Conservation (phyloP, 1,284 basidiomycete genomes). For the Pseudomicrostroma phylloplanum region DNA sequence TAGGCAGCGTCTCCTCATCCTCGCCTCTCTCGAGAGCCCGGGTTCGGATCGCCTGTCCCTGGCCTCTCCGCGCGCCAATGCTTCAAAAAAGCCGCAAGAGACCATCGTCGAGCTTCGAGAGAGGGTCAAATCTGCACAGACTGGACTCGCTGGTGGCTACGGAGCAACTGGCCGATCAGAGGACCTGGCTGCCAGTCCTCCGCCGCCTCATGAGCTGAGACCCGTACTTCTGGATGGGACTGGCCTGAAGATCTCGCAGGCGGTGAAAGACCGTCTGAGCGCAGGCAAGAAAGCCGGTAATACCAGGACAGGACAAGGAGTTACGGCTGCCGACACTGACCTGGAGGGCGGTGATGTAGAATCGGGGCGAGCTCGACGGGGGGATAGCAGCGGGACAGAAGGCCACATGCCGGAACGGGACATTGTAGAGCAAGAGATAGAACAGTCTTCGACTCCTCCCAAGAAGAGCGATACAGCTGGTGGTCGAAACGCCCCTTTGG, state of each 20-base stretch:
- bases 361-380: too few relatives aligned
- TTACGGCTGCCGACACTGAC: too few relatives aligned
- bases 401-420: too few relatives aligned
- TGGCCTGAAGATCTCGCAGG: slow-evolving; percentile 18
- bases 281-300: too few relatives aligned
- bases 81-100: background rate
- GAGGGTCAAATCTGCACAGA: background rate
- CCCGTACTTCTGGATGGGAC: slow-evolving; percentile 24
- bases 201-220: slow-evolving; percentile 12
- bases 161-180: slow-evolving; percentile 2
- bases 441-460: background rate
- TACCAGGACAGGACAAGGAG: too few relatives aligned
- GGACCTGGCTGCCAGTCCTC: slow-evolving; percentile 1
- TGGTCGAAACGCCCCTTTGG: background rate
- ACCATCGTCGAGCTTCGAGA: background rate
- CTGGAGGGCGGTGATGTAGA: background rate
- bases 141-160: background rate
- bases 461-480: background rate
- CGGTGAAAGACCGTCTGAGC: background rate
- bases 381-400: too few relatives aligned
- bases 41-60: background rate
- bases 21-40: background rate
- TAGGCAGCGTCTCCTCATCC: slow-evolving; percentile 8
- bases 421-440: background rate
- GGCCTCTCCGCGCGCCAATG: background rate